Percentiles rank a stretch among this genome's conserved stretches.
phyloP scores from a whole-genome alignment of 2,329 filamentous ascomycete genomes.

The Fusarium sacchari region DNA sequence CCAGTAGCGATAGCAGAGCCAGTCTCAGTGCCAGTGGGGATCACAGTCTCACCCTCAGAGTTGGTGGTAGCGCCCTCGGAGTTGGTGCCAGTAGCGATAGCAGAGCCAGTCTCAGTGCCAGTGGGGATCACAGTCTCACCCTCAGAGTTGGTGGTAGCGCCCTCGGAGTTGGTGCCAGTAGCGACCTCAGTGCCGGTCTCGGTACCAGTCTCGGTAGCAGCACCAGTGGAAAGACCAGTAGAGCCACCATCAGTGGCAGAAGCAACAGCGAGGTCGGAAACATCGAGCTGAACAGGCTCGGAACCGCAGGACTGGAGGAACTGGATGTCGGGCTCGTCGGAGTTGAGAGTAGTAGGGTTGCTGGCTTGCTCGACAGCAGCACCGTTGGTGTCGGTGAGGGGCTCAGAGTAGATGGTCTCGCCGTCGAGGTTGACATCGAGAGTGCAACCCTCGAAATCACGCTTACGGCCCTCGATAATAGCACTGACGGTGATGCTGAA shows the following conservation, averaged over 20 bases:
- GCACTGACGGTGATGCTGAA: background rate
- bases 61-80: background rate
- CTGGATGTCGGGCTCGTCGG: background rate
- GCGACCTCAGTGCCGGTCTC: conserved; percentile 30
- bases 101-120: background rate
- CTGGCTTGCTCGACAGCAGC: background rate
- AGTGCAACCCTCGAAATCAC: conserved; percentile 2
- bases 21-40: background rate
- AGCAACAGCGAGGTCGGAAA: conserved; percentile 12
- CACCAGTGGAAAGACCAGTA: background rate
- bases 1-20: too few species aligned
- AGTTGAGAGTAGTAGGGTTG: rapidly evolving
- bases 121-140: conserved; percentile 1
- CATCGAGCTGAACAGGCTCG: background rate
- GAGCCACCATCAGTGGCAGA: background rate
- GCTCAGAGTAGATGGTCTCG: background rate
- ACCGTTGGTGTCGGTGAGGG: background rate
- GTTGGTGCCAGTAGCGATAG: background rate
- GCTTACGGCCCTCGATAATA: background rate
- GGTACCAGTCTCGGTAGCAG: conserved; percentile 3
- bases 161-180: background rate
- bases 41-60: background rate
- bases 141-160: conserved; percentile 4
- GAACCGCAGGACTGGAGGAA: conserved; percentile 21
- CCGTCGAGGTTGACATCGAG: conserved; percentile 6